Conservation (phyloP, 1,284 basidiomycete genomes). For the Boletus subluridellus region DNA sequence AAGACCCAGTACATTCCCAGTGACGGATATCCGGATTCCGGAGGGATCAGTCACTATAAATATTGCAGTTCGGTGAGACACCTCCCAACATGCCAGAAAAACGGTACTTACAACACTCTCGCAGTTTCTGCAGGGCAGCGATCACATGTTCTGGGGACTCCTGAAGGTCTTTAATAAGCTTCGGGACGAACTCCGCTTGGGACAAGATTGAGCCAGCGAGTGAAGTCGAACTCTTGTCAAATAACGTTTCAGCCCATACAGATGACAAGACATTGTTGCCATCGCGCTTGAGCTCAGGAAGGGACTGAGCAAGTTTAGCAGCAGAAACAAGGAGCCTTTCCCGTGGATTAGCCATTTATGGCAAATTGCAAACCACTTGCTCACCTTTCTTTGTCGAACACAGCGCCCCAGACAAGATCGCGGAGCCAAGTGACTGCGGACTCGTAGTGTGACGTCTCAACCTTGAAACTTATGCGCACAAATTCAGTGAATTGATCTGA, state of each 20-base stretch:
- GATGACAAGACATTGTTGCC: conserved; percentile 80
- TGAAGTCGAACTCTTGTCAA: conserved; percentile 70
- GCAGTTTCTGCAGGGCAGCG: conserved; percentile 70
- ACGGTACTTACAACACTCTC: conserved; percentile 56
- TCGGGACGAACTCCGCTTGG: conserved; percentile 79
- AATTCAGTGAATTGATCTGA: conserved; percentile 71
- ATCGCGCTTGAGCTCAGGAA: conserved; percentile 93
- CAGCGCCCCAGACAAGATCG: conserved; percentile 80
- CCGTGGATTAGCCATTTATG: conserved; percentile 9
- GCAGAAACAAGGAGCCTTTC: conserved; percentile 77
- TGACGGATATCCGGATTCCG: conserved; percentile 82
- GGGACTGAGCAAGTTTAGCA: conserved; percentile 86
- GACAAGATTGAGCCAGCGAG: conserved; percentile 70
- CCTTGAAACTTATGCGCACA: conserved; percentile 78
- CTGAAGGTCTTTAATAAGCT: conserved; percentile 70
- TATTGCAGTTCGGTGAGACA: conserved; percentile 2
- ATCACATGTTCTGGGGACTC: conserved; percentile 72
- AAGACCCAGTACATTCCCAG: conserved; percentile 77
- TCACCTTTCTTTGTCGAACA: conserved; percentile 83
- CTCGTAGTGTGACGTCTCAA: conserved; percentile 79
- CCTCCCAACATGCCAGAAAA: background rate
- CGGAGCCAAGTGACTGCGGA: conserved; percentile 84
- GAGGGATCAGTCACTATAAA: conserved; percentile 71
- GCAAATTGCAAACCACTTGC: conserved; percentile 14
- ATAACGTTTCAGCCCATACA: conserved; percentile 67